Evolutionary conservation across 2,329 filamentous ascomycete genomes (phyloP), one percentile per base, ranked within the genome.

Genomic region (Alternaria brassicicola): DNA sequence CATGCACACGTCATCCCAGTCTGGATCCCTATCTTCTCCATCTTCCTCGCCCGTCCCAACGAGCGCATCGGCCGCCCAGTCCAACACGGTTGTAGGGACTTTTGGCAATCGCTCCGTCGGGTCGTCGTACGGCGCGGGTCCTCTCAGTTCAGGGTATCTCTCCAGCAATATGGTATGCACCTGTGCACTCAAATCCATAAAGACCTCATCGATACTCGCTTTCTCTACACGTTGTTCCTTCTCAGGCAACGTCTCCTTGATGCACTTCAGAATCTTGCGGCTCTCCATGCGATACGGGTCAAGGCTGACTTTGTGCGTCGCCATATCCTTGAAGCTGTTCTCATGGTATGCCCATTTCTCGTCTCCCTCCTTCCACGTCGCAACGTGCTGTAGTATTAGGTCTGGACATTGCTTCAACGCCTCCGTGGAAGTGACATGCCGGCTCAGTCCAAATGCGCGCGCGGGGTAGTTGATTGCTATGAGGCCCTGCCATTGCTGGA

Each of bases 401-500:
- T 90, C 82, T 0, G 94, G 93, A 70, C 95, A 99, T 62, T 92
- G 82, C 76, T 94, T 94, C 77, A 88, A 89, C 17, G 95, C 95
- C 71, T 98, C 95, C 4, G 83, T 82, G 39, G 92, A 85, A 8
- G 88, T 90, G 63, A 94, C 88, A 79, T 96, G 91, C 31, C 94
- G 83, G 42, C 83, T 89, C 52, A 99, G 88, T 2, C 92, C 93
- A 69, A 87, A 93, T 8, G 85, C 85, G 15, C 95, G 88, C 5
- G 94, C 93, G 2, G 95, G 88, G 73, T 99, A 99, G 80, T 99
- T 99, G 77, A 99, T 88, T 3, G 95, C 95, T 73, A 99, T 99
- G 23, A 99, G 83, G 8, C 91, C 92, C 77, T 96, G 91, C 90
- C 90, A 98, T 82, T 98, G 94, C 74, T 96, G 93, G 19, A 99